These are phyloP conservation scores for Fusarium heterosporum DNA, from an alignment of 2,329 filamentous ascomycete species.

Conservation along the genomic window DNA sequence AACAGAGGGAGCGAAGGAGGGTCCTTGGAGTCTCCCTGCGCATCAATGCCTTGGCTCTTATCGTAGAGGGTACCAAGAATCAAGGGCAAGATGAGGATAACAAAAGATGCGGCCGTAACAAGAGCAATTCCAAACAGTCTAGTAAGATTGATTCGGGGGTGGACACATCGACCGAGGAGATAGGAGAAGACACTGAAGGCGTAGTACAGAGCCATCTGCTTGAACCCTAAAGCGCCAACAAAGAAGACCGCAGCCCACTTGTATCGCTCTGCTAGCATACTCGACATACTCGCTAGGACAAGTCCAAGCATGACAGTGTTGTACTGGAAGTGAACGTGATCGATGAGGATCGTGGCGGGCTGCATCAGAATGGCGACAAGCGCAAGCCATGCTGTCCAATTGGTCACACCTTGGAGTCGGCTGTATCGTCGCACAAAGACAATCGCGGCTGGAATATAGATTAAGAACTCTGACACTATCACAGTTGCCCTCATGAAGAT, in stretches of 20 bases:
- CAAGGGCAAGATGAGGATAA: conserved; percentile 79
- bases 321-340: conserved; percentile 97
- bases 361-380: conserved; percentile 93
- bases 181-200: conserved; percentile 93
- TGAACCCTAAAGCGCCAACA: conserved; percentile 93
- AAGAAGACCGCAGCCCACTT: conserved; percentile 95
- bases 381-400: conserved; percentile 86
- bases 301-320: conserved; percentile 99
- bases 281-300: conserved; percentile 86
- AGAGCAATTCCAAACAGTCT: conserved; percentile 81
- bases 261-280: conserved; percentile 84
- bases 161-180: conserved; percentile 86
- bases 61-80: conserved; percentile 78
- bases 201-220: conserved; percentile 99
- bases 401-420: conserved; percentile 78
- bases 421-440: conserved; percentile 88
- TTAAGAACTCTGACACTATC: conserved; percentile 88
- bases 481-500: conserved; percentile 97
- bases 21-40: conserved; percentile 67
- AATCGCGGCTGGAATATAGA: conserved; percentile 86
- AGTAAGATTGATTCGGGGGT: conserved; percentile 73
- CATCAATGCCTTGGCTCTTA: conserved; percentile 70
- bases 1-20: conserved; percentile 72
- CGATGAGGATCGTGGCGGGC: conserved; percentile 88
- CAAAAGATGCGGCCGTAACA: conserved; percentile 79